These are phyloP conservation scores for Prunus fruticosa DNA, from an alignment of 306 rosid genomes.

Conservation along the genomic window DNA sequence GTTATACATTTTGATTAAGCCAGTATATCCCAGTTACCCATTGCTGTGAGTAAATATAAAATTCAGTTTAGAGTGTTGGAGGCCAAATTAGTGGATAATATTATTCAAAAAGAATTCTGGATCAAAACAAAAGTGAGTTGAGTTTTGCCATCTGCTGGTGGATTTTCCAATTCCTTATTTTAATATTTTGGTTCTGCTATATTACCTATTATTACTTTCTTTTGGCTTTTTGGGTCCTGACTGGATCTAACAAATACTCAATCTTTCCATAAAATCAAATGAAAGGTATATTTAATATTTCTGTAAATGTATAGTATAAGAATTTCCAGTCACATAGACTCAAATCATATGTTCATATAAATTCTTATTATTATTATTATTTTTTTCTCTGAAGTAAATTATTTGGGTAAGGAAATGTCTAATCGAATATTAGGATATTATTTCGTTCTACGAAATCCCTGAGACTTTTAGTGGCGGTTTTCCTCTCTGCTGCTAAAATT, in stretches of 20 bases:
- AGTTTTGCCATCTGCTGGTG: not conserved
- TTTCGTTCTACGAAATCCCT: fast-evolving
- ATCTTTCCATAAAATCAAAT: not conserved
- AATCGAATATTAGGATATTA: no score
- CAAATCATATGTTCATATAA: no score
- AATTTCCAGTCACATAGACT: not conserved
- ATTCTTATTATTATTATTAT: no score
- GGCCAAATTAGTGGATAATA: not conserved
- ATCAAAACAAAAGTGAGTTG: not conserved
- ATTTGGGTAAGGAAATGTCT: no score
- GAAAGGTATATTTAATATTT: not conserved
- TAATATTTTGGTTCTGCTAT: no score
- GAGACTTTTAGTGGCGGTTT: not conserved
- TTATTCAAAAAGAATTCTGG: not conserved
- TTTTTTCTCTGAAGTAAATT: no score
- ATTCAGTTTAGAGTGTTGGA: not conserved
- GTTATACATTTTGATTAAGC: not conserved
- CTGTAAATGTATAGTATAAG: not conserved
- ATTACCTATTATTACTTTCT: not conserved
- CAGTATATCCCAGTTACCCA: not conserved
- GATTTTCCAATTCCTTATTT: not conserved
- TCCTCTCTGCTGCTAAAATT: no score
- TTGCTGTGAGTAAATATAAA: not conserved
- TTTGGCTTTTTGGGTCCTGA: not conserved
- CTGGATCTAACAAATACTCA: not conserved